A percentile compares a stretch with the other conserved stretches of the same genome.
These are phyloP conservation scores for Anaeromyces robustus DNA, from an alignment of 192 early-diverging fungal species.

Conservation along the genomic window DNA sequence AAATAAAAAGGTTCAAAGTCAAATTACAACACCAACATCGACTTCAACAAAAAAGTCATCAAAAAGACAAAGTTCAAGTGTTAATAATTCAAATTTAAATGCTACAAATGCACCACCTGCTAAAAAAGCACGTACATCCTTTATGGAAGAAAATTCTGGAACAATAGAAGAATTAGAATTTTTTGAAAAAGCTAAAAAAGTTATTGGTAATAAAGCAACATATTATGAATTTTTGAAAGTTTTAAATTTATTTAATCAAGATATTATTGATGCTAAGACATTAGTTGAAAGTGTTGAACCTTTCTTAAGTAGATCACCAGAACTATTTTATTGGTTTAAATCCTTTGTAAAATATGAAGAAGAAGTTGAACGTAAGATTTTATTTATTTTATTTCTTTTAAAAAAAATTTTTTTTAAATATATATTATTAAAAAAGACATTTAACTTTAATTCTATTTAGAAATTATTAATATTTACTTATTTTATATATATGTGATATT, in stretches of 20 bases:
- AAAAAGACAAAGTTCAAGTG: background rate
- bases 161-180: constrained; percentile 76
- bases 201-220: constrained; percentile 69
- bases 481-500: too few relatives aligned
- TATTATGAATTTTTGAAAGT: constrained; percentile 96
- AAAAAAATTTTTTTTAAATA: too few relatives aligned
- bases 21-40: constrained; percentile 8
- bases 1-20: constrained; percentile 17
- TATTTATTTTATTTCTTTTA: too few relatives aligned
- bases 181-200: constrained; percentile 79
- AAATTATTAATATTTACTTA: too few relatives aligned
- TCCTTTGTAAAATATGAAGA: constrained; percentile 67
- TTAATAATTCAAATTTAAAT: background rate
- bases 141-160: constrained; percentile 7
- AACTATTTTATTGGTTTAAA: constrained; percentile 93
- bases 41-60: constrained; percentile 6
- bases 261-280: constrained; percentile 69
- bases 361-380: constrained; percentile 38
- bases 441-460: too few relatives aligned
- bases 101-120: background rate
- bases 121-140: background rate
- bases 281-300: constrained; percentile 72
- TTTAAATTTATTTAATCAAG: constrained; percentile 83
- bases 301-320: constrained; percentile 66
- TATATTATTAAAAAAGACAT: too few relatives aligned